Conservation (phyloP, 139 green algal genomes). For the Dunaliella sp. region DNA sequence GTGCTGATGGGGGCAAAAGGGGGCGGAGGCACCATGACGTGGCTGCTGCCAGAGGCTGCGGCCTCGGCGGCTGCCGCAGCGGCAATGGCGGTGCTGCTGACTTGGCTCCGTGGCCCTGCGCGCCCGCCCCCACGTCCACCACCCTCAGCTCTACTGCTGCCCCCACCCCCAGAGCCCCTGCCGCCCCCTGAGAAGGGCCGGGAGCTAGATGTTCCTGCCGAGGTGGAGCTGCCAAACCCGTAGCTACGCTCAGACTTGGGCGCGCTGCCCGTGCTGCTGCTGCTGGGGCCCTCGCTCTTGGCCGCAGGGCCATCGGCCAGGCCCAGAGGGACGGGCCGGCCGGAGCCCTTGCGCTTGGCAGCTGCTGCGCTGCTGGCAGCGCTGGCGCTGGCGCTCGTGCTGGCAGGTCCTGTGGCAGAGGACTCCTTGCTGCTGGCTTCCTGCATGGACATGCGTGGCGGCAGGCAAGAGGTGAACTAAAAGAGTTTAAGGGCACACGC, state of each 20-base stretch:
- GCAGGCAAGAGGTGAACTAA: constrained; percentile 3
- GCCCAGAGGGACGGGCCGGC: constrained; percentile 34
- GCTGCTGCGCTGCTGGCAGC: not conserved
- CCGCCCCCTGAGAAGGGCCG: not conserved
- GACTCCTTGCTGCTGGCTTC: not conserved
- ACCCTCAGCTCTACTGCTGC: constrained; percentile 7
- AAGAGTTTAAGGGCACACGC: too few relatives aligned
- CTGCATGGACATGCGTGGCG: not conserved
- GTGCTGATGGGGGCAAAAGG: not conserved
- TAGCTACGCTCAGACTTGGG: constrained; percentile 11
- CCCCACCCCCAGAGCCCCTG: not conserved
- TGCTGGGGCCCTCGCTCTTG: not conserved
- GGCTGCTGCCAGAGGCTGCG: not conserved
- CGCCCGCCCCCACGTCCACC: constrained; percentile 1
- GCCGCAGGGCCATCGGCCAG: constrained; percentile 14
- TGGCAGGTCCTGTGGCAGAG: not conserved
- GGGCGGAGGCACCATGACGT: not conserved
- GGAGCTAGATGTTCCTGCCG: not conserved
- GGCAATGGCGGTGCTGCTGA: too few relatives aligned
- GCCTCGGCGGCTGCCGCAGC: constrained; percentile 4
- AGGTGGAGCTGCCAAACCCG: constrained; percentile 2
- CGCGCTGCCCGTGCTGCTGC: not conserved
- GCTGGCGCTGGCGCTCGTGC: not conserved
- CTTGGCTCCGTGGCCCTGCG: not conserved
- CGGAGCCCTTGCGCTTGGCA: constrained; percentile 31